phyloP scores from a whole-genome alignment of 2,329 filamentous ascomycete species.

The Cercospora citrullina region DNA sequence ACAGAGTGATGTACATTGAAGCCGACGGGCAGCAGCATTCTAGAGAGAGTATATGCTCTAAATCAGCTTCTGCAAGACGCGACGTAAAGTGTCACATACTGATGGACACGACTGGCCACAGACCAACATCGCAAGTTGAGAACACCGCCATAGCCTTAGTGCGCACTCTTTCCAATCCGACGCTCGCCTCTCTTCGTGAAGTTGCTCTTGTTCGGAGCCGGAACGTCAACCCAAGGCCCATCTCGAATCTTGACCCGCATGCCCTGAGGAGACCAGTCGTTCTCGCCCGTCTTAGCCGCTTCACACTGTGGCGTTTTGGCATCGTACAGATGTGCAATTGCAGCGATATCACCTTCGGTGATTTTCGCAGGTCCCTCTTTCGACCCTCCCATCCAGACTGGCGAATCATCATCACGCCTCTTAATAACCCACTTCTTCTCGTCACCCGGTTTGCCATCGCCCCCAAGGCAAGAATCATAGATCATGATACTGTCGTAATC shows the following conservation, averaged over 20 bases:
- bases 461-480: neutral
- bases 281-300: neutral
- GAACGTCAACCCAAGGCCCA: neutral
- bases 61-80: neutral
- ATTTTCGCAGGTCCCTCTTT: neutral
- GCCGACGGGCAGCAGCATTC: neutral
- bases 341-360: conserved; percentile 5
- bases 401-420: neutral
- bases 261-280: neutral
- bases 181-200: neutral
- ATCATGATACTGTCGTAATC: conserved; percentile 15
- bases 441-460: neutral
- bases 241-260: conserved; percentile 1
- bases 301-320: neutral
- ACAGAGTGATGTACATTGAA: neutral
- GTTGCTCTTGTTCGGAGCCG: conserved; percentile 5
- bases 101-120: neutral
- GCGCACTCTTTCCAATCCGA: neutral
- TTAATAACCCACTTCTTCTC: neutral
- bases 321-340: conserved; percentile 8
- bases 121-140: neutral
- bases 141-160: neutral
- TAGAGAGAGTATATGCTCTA: neutral
- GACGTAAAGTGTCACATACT: neutral
- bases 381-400: neutral